Base-by-base conservation (phyloP, 2,329 filamentous ascomycete species). In the Lachnellula suecica region DNA sequence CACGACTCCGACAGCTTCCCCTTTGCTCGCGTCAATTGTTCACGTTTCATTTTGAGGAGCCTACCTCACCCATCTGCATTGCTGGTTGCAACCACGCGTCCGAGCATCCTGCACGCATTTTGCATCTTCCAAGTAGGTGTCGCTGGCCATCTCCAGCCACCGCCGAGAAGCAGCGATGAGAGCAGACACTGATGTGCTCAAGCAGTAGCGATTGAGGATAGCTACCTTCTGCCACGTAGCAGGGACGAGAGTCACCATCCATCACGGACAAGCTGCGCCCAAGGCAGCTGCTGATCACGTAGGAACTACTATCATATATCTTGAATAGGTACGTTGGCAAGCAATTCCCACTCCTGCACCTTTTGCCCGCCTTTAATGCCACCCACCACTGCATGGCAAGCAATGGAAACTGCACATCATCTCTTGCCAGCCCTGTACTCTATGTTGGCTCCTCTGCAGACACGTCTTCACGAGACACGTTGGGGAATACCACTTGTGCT, bases 11-110 rank as follows among this genome's bases (percentile, higher is more conserved):
- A 37, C 34, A 11, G 20, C n/a, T 50, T 53, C 53, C 51, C 53
- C 56, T 49, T 53, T 59, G 49, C 52, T 59, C 15, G 31, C 8
- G 31, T 35, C 31, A 35, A n/a, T 15, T 17, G 31, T 35, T 40
- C 19, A 10, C 37, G 10, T 22, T 22, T 19, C 37, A 22, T 23
- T 4, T 40, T 22, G 37, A n/a, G 20, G 11, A 2, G 15, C 20
- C 37, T 22, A 17, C 41, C 9, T 8, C 37, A 41, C n/a, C n/a
- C n/a, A n/a, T n/a, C n/a, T n/a, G 31, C 15, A 44, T 29, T 44
- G 23, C 31, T 24, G 35, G 23, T 38, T 47, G 29, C 44, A 40
- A 20, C 5, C 22, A 17, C 24, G 19, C 37, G 20, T 40, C 37
- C 17, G 11, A 17, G 37, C n/a, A 10, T 23, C 37, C 19, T 31